Base-by-base conservation (phyloP, 1,284 basidiomycete species). In the Fomitopsis schrenkii region DNA sequence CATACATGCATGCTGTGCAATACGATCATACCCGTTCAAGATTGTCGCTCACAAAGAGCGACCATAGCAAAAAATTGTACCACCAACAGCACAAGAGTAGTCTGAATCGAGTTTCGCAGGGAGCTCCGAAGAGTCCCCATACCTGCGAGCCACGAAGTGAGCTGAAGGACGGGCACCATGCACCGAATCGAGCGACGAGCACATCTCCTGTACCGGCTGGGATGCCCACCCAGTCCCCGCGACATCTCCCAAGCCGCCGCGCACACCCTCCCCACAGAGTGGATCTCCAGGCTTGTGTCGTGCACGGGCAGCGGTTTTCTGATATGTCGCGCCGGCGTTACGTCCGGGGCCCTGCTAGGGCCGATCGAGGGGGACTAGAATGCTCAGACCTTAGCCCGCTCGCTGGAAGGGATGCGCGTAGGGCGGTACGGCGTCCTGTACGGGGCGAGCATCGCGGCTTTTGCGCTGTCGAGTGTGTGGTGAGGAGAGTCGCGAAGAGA, bases 331-430 rank as follows among this genome's bases (percentile, higher is more conserved):
- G 33, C 53, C 35, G 58, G 46, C 38, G 5, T 36, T 59, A 7
- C 40, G 22, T 44, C 55, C 58, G 22, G 53, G 50, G 40, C 57
- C 46, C 61, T 36, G 61, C 58, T 59, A 62, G 57, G 58, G 57
- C 40, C 45, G 42, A 48, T 62, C 61, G 45, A 59, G 58, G 60
- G 54, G 42, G 54, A 59, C 52, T 59, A 35, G 60, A 61, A 62
- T 52, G 36, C 61, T 62, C 61, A 62, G 61, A 62, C 61, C 61
- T 62, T 62, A 59, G 61, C 61, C 61, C 61, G 61, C 58, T 62
- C 61, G 46, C 61, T 17, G 28, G 40, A 26, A 44, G 17, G 44
- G 40, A 33, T 26, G 57, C 36, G 8, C 41, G 26, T 44, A 33
- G 28, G 28, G 28, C 7, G 28, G 26, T 14, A 15, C 28, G 56